Base-by-base conservation (phyloP, 164 flowering plant genomes). In the Saururus chinensis region DNA sequence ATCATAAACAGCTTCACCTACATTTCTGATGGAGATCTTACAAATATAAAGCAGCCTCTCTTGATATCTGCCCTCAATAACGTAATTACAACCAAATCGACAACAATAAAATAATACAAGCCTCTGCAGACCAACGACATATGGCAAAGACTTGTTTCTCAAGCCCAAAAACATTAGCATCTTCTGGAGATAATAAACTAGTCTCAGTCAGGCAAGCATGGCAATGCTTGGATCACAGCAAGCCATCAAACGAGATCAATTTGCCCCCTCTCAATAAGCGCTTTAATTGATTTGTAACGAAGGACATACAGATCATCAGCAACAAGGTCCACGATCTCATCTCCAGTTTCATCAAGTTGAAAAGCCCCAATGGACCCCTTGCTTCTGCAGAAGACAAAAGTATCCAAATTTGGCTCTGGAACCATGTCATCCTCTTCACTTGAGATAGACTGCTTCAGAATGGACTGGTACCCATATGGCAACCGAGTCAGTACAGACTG, bases 371-470 rank as follows among this genome's bases (percentile, higher is more conserved):
- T 72, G 41, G 76, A 81, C 42, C 71, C 70, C 71, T 81, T 80
- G 81, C 88, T 82, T 66, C 78, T 82, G 77, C 95, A 88, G 63
- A 90, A 82, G 26, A 93, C 96, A 54, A 84, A 89, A 6, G 89
- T 77, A 70, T 90, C 96, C 78, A 88, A 63, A 57, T 77, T 77
- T 25, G 97, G 93, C 70, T 88, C 84, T 7, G 96, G 88, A 62
- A 89, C 98, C 99, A 90, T 93, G 74, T 93, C 96, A 75, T 89
- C 87, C 60, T 80, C 87, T 79, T 88, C 96, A 73, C 96, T 93
- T 20, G 86, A 80, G 59, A 79, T 66, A 41, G 97, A 93, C 75
- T 93, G 99, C 79, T 78, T 84, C 49, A 83, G 63, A 61, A 79
- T 70, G 25, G 86, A 82, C 74, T 83, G 82, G 66, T 90, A 88